Conservation (phyloP, 2,329 filamentous ascomycete genomes). For the Sporothrix curviconia region DNA sequence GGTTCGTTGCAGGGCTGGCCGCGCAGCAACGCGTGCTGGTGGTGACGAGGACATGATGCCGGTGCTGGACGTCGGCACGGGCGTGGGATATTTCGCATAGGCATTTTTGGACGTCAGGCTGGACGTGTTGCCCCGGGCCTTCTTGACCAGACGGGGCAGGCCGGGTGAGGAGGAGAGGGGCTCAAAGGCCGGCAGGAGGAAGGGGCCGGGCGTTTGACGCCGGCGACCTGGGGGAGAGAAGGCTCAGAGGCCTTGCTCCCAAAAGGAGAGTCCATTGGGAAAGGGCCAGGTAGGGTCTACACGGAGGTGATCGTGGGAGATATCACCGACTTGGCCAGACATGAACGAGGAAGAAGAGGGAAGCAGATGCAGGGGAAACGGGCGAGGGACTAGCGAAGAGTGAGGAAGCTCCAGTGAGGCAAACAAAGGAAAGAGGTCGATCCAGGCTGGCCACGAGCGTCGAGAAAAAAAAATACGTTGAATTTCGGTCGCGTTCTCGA, state of each 20-base stretch:
- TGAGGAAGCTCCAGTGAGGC: neutral
- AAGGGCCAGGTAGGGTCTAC: neutral
- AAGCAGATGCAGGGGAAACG: neutral
- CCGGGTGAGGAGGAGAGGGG: conserved; percentile 70
- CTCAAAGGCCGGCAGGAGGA: conserved; percentile 72
- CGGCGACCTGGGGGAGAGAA: conserved; percentile 32
- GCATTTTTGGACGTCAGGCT: conserved; percentile 30
- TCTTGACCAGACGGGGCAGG: conserved; percentile 63
- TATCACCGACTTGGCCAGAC: conserved; percentile 8
- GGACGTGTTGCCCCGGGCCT: conserved; percentile 11
- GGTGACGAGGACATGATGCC: conserved; percentile 86
- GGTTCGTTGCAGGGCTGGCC: conserved; percentile 51
- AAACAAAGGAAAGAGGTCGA: neutral
- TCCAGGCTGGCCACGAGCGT: neutral
- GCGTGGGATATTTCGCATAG: conserved; percentile 77
- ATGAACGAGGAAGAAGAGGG: conserved; percentile 11
- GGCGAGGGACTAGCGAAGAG: neutral
- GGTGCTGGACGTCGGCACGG: conserved; percentile 87
- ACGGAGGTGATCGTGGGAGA: neutral
- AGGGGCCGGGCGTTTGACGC: conserved; percentile 58
- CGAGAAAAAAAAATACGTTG: neutral
- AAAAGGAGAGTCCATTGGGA: conserved; percentile 37
- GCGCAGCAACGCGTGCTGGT: conserved; percentile 35
- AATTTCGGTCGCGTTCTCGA: conserved; percentile 7
- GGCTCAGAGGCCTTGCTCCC: conserved; percentile 28